Conservation (phyloP, 495 filamentous ascomycete species). For the Choiromyces venosus region DNA sequence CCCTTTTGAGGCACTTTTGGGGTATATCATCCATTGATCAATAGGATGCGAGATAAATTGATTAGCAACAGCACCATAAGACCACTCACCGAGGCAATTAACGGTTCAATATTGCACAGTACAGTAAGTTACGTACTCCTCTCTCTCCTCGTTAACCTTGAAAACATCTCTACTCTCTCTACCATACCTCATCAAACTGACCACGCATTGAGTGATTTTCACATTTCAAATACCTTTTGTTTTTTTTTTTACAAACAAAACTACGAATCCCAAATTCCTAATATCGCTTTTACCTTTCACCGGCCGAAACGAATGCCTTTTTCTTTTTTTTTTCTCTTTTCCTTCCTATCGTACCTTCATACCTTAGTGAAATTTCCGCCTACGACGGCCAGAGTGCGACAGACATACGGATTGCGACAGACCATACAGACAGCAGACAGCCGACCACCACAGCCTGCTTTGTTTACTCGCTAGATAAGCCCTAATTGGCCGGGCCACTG, state of each 20-base stretch:
- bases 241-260: not conserved
- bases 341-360: too few relatives aligned
- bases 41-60: not conserved
- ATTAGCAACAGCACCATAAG: not conserved
- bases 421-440: too few relatives aligned
- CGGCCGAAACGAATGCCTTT: not conserved
- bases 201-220: not conserved
- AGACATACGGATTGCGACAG: too few relatives aligned
- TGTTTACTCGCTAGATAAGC: not conserved
- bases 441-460: not conserved
- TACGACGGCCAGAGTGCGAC: not conserved
- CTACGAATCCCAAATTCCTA: not conserved
- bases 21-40: not conserved
- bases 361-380: not conserved
- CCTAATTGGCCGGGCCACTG: not conserved
- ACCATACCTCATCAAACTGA: not conserved
- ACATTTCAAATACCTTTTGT: not conserved
- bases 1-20: not conserved
- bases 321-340: not conserved
- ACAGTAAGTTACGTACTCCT: not conserved
- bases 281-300: not conserved
- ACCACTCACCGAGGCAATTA: slow-evolving; percentile 1
- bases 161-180: not conserved
- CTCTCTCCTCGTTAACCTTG: not conserved
- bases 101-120: not conserved